Base-by-base conservation (phyloP, 176 grass and related monocot species). In the Otatea glauca region DNA sequence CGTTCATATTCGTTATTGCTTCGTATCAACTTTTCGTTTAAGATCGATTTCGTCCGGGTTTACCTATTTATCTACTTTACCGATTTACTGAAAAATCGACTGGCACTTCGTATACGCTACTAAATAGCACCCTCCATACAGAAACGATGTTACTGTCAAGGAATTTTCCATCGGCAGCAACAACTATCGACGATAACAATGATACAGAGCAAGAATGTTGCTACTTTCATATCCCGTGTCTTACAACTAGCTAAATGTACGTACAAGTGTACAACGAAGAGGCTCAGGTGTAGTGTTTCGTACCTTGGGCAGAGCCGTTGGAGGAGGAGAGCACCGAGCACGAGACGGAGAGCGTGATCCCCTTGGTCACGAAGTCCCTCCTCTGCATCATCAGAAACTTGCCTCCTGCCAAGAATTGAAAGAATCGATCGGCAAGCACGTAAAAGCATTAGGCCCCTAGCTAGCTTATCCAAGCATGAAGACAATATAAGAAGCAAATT, bases 341-440 rank as follows among this genome's bases (percentile, higher is more conserved):
- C 73, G 69, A 95, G 59, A 93, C 93, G 70, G 96, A 87, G 72
- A 94, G 65, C 41, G 93, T 44, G 70, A 93, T 76, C 43, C 92
- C 89, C 87, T 88, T 91, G 37, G 87, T 76, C 65, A 98, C 47
- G 1, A 94, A 51, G 65, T 95, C 89, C 84, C 93, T 94, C 84
- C 93, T 90, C 84, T 72, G 78, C 78, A 95, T 81, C 71, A 87
- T 84, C 84, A 75, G 23, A 29, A 87, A 78, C 89, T 77, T 87
- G 61, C 83, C 88, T 62, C 79, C 84, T 83, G 70, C 41, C 74
- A 17, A 41, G 9, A 83, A 37, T 15, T 18, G 5, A 4, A 62
- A 0, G 10, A 61, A 82, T 0, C 49, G 49, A 51, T 51, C 14
- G 5, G 49, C 14, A 51, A 51, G 14, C 49, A 17, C 49, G 14